Evolutionary conservation across 176 grass and related monocot genomes (phyloP).

Genomic region (Miscanthus lutarioriparius): DNA sequence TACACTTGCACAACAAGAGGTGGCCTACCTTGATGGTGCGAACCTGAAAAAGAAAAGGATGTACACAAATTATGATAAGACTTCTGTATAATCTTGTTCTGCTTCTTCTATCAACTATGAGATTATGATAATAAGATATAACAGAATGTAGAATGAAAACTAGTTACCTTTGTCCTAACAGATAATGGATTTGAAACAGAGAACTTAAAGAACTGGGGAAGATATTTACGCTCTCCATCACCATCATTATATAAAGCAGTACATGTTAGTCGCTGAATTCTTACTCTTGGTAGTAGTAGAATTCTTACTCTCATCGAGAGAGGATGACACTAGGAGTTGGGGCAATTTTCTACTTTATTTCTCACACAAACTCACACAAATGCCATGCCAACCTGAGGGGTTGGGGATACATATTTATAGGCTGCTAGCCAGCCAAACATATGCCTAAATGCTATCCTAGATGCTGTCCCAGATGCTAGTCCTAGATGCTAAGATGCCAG

Average conservation of each 20-base stretch:
- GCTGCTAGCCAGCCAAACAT: too few relatives aligned
- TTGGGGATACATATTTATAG: too few relatives aligned
- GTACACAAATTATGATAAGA: conserved; percentile 26
- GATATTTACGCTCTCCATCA: conserved; percentile 95
- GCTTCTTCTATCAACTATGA: conserved; percentile 25
- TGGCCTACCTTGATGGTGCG: conserved; percentile 95
- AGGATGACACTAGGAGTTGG: too few relatives aligned
- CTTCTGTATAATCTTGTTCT: conserved; percentile 8
- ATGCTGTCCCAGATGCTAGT: too few relatives aligned
- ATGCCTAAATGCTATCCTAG: too few relatives aligned
- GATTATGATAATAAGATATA: conserved; percentile 3
- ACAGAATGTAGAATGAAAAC: not conserved
- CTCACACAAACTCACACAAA: too few relatives aligned
- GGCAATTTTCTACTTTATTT: too few relatives aligned
- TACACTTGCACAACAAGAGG: conserved; percentile 45
- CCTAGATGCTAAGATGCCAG: too few relatives aligned
- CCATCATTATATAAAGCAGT: conserved; percentile 95
- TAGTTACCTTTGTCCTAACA: conserved; percentile 95
- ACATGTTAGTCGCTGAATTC: too few relatives aligned
- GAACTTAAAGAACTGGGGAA: conserved; percentile 99
- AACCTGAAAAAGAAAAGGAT: conserved; percentile 58
- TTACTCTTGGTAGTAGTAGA: too few relatives aligned
- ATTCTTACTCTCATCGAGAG: too few relatives aligned
- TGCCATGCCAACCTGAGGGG: too few relatives aligned
- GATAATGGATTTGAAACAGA: conserved; percentile 89